phyloP scores from a whole-genome alignment of 495 filamentous ascomycete genomes.

The Neurospora sp. region DNA sequence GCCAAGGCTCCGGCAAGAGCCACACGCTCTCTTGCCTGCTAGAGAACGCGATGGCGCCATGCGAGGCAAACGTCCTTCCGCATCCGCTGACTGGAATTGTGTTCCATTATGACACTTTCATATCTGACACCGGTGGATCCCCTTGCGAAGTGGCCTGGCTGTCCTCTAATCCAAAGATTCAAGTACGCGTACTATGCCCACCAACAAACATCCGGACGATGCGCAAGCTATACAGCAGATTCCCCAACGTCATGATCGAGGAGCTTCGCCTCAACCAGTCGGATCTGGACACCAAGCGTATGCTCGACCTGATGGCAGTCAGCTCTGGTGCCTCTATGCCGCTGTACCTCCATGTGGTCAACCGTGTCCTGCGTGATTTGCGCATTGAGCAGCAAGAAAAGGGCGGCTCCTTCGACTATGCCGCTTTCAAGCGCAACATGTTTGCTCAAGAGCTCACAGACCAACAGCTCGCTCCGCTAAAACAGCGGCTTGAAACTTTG shows the following conservation, averaged over 20 bases:
- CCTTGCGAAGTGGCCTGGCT: slow-evolving; percentile 64
- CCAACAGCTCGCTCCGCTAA: slow-evolving; percentile 39
- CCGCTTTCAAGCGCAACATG: slow-evolving; percentile 30
- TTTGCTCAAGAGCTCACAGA: slow-evolving; percentile 31
- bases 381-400: slow-evolving; percentile 34
- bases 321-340: slow-evolving; percentile 37
- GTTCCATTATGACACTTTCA: slow-evolving; percentile 60
- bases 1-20: slow-evolving; percentile 68
- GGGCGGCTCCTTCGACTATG: slow-evolving; percentile 39
- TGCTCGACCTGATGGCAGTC: slow-evolving; percentile 61
- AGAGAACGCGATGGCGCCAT: slow-evolving; percentile 48
- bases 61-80: slow-evolving; percentile 25
- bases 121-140: slow-evolving; percentile 38
- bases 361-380: slow-evolving; percentile 52
- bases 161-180: slow-evolving; percentile 40
- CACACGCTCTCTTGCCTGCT: slow-evolving; percentile 63
- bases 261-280: slow-evolving; percentile 46
- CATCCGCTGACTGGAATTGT: slow-evolving; percentile 53
- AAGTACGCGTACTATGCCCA: slow-evolving; percentile 53
- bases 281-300: slow-evolving; percentile 52
- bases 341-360: slow-evolving; percentile 52
- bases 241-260: slow-evolving; percentile 39
- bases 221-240: slow-evolving; percentile 24
- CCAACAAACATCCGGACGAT: slow-evolving; percentile 47
- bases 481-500: slow-evolving; percentile 45